These are phyloP conservation scores for Colletotrichum brevisporum DNA, from an alignment of 2,329 filamentous ascomycete species.

Conservation along the genomic window DNA sequence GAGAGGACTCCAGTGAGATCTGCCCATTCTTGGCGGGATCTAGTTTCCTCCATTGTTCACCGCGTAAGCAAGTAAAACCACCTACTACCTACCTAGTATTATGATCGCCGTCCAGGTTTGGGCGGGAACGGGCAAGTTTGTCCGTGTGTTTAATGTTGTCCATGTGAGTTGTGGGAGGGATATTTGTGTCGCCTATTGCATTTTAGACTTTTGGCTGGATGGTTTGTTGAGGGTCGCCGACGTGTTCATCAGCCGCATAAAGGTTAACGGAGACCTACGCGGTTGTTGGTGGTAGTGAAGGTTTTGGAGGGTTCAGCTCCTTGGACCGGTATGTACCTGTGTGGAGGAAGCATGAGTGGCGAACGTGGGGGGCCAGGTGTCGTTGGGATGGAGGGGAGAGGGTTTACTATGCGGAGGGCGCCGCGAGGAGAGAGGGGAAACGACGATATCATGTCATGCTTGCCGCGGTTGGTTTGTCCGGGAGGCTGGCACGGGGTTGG, in stretches of 20 bases:
- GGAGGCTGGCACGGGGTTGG: not conserved
- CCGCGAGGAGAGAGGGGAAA: not conserved
- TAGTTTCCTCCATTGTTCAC: too few relatives aligned
- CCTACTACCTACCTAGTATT: too few relatives aligned
- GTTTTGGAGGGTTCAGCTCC: not conserved
- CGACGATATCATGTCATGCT: slow-evolving; percentile 2
- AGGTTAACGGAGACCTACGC: not conserved
- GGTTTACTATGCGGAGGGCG: not conserved
- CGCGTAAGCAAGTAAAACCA: too few relatives aligned
- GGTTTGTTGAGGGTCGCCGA: not conserved
- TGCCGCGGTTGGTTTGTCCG: not conserved
- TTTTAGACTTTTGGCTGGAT: not conserved
- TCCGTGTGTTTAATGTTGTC: too few relatives aligned
- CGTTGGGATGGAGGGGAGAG: not conserved
- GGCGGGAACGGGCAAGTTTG: too few relatives aligned
- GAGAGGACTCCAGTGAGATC: too few relatives aligned
- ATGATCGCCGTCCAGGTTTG: too few relatives aligned
- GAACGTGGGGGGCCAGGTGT: not conserved
- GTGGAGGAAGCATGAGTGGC: not conserved
- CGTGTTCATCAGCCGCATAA: not conserved
- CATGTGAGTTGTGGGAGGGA: too few relatives aligned
- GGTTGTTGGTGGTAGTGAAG: not conserved
- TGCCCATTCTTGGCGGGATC: too few relatives aligned
- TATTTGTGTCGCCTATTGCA: too few relatives aligned
- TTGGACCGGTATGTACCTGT: not conserved